Conservation (phyloP, 176 grass and related monocot species). For the Leersia perrieri region DNA sequence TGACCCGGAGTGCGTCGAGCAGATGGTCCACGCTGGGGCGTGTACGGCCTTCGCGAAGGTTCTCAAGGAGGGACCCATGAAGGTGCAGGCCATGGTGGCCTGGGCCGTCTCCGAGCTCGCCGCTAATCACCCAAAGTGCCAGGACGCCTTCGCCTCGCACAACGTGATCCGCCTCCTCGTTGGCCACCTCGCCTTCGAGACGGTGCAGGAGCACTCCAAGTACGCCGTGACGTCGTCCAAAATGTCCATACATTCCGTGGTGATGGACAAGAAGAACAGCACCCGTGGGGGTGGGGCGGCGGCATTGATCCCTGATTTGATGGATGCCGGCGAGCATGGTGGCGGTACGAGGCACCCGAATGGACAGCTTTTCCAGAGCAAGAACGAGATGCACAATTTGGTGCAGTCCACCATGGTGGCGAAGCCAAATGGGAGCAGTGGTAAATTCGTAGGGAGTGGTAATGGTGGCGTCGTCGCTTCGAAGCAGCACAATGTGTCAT, state of each 20-base stretch:
- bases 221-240: constrained; percentile 70
- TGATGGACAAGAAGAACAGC: constrained; percentile 87
- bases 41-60: constrained; percentile 83
- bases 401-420: constrained; percentile 76
- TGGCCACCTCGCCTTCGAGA: constrained; percentile 86
- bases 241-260: constrained; percentile 75
- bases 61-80: constrained; percentile 90
- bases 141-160: constrained; percentile 82
- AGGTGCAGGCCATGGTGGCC: constrained; percentile 88
- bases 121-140: constrained; percentile 68
- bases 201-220: constrained; percentile 95
- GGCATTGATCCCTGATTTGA: constrained; percentile 11
- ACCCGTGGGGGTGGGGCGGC: too few species aligned
- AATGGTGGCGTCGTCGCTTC: constrained; percentile 9
- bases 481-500: constrained; percentile 45
- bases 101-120: constrained; percentile 93
- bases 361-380: constrained; percentile 29
- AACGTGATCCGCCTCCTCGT: constrained; percentile 77
- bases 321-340: constrained; percentile 36
- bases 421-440: constrained; percentile 46
- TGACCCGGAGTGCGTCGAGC: constrained; percentile 84
- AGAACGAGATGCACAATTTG: constrained; percentile 78
- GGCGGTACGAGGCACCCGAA: constrained; percentile 27
- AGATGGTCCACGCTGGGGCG: constrained; percentile 73
- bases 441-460: neutral